Base-by-base conservation (phyloP, 2,329 filamentous ascomycete species). In the Aspergillus pseudoviridinutans region DNA sequence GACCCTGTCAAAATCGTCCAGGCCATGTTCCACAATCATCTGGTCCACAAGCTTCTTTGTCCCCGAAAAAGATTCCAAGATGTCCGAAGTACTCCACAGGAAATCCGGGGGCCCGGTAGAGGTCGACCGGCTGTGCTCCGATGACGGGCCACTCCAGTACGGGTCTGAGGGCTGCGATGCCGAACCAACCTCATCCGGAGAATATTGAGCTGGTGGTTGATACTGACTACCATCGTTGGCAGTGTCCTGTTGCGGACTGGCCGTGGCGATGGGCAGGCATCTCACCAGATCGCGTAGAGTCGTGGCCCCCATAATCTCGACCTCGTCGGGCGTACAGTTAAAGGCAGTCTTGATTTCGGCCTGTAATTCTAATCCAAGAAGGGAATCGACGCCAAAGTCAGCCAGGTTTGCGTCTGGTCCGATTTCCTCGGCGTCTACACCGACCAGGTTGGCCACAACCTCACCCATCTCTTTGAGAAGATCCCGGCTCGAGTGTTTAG, bases 331-430 rank as follows among this genome's bases (percentile, higher is more conserved):
- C 0, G 66, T 69, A 51, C 67, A 68, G 3, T 72, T 68, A 57
- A 82, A 79, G 0, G 61, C 60, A 1, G 56, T 53, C 49, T 79
- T 74, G 3, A 80, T 60, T 53, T 82, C 80, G 1, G 70, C 69
- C 0, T 67, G 72, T 51, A 82, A 60, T 61, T 82, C 80, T 76
- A 80, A 81, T 0, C 71, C 77, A 73, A 80, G 77, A 0, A 82
- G 68, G 0, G 80, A 82, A 64, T 82, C 80, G 32, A 82, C 79
- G 1, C 80, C 80, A 2, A 81, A 56, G 47, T 65, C 60, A 6
- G 60, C 61, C 29, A 65, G 55, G 41, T 58, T 53, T 2, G 59
- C 57, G 6, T 60, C 54, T 1, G 61, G 55, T 3, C 41, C 44
- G 3, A 65, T 58, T 4, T 64, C 60, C 3, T 24, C 50, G 4